A percentile compares a stretch with the other conserved stretches of the same genome.
phyloP scores from a whole-genome alignment of 1,284 basidiomycete species.

The Somion occarium region DNA sequence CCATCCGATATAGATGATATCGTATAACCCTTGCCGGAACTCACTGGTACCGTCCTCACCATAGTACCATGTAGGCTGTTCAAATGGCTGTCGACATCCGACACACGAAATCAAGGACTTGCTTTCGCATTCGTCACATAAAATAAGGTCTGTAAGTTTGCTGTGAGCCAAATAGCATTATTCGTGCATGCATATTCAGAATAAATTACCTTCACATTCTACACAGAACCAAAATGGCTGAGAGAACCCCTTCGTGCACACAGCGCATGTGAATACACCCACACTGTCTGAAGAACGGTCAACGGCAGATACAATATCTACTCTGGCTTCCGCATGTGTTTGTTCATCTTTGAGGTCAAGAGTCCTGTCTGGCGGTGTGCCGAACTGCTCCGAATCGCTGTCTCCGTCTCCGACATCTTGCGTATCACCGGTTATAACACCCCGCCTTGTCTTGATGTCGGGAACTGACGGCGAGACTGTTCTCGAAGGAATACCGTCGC shows the following conservation, averaged over 20 bases:
- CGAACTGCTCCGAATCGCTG: no score
- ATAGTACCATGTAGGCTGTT: background rate
- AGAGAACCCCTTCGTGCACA: no score
- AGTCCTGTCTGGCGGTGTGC: no score
- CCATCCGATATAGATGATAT: no score
- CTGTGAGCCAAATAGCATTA: background rate
- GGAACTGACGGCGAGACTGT: no score
- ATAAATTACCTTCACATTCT: background rate
- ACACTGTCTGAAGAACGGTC: background rate
- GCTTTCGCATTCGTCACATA: background rate
- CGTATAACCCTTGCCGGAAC: no score
- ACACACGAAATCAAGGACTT: background rate
- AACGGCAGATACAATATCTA: background rate
- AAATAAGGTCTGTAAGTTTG: background rate
- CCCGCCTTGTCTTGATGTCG: background rate
- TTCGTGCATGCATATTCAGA: background rate
- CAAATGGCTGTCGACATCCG: background rate
- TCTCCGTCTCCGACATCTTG: no score
- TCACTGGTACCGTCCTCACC: no score
- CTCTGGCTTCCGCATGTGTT: background rate
- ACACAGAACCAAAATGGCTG: background rate
- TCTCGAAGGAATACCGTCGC: background rate
- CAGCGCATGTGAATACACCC: no score
- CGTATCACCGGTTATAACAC: background rate
- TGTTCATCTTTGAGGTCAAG: background rate